phyloP scores from a whole-genome alignment of 225 moss, liverwort and hornwort genomes.

The Bryum argenteum region DNA sequence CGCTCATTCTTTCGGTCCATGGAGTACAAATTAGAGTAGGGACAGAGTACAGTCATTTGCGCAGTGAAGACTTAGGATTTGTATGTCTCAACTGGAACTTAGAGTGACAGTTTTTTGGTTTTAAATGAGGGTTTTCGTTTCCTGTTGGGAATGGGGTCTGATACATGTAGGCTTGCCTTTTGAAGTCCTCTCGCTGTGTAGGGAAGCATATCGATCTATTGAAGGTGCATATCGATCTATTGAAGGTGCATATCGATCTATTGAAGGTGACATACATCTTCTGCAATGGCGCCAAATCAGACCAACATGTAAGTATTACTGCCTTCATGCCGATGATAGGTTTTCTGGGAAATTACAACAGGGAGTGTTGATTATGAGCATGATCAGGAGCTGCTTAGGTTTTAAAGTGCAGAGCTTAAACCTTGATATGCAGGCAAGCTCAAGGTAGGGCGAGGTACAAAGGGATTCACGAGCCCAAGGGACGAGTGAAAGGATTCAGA shows the following conservation, averaged over 20 bases:
- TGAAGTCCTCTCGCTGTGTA: constrained; percentile 11
- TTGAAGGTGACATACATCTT: not conserved
- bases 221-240: too few relatives aligned
- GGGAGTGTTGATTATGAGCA: not conserved
- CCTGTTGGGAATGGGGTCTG: too few relatives aligned
- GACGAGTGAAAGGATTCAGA: constrained; percentile 43
- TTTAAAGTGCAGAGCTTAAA: not conserved
- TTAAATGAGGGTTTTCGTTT: too few relatives aligned
- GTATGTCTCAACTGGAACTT: too few relatives aligned
- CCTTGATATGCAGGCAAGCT: constrained; percentile 17
- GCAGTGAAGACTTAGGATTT: too few relatives aligned
- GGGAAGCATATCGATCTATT: not conserved
- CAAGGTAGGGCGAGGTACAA: constrained; percentile 8
- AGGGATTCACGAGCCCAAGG: constrained; percentile 51
- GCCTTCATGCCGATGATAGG: constrained; percentile 7
- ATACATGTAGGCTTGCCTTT: too few relatives aligned
- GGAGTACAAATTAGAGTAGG: too few relatives aligned
- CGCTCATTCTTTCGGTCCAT: too few relatives aligned
- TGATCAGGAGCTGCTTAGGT: not conserved
- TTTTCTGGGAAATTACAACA: constrained; percentile 9
- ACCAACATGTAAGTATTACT: constrained; percentile 25
- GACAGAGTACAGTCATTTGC: too few relatives aligned
- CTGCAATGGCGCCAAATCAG: constrained; percentile 22
- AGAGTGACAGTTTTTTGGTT: too few relatives aligned
- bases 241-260: too few relatives aligned